A percentile compares a stretch with the other conserved stretches of the same genome.
Evolutionary conservation across 73 alveolate genomes (phyloP).

Genomic region (Symbiodinium natans): DNA sequence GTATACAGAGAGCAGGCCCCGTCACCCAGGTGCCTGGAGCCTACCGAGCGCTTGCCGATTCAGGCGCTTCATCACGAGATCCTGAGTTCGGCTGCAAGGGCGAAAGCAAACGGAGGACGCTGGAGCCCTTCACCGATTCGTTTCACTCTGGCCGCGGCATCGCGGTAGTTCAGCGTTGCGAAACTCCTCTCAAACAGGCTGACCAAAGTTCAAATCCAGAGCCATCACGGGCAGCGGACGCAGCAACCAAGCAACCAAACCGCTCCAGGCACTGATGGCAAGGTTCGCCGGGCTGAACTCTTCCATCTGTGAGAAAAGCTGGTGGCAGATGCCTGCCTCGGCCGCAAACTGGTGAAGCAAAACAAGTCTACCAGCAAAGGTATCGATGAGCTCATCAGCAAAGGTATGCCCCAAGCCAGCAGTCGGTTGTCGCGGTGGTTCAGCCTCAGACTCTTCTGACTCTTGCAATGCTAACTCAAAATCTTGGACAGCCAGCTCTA

Average conservation of each 20-base stretch:
- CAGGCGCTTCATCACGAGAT: slow-evolving; percentile 57
- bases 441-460: slow-evolving; percentile 20
- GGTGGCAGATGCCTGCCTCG: slow-evolving; percentile 46
- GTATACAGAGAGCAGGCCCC: no score
- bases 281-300: slow-evolving; percentile 67
- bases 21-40: not conserved
- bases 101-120: not conserved
- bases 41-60: slow-evolving; percentile 54
- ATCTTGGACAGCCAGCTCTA: no score
- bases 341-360: not conserved
- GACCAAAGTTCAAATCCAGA: not conserved
- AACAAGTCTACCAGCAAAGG: not conserved
- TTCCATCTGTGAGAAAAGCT: slow-evolving; percentile 39
- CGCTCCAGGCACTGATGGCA: slow-evolving; percentile 74
- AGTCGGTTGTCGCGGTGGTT: slow-evolving; percentile 45
- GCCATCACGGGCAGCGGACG: not conserved
- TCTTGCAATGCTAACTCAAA: not conserved
- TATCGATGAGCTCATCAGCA: not conserved
- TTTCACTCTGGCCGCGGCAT: not conserved
- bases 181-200: slow-evolving; percentile 6
- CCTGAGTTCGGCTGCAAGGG: not conserved
- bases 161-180: slow-evolving; percentile 39
- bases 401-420: not conserved
- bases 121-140: no score
- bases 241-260: not conserved